Conservation (phyloP, 371 early-diverging fungal genomes). For the Mortierella sp. region DNA sequence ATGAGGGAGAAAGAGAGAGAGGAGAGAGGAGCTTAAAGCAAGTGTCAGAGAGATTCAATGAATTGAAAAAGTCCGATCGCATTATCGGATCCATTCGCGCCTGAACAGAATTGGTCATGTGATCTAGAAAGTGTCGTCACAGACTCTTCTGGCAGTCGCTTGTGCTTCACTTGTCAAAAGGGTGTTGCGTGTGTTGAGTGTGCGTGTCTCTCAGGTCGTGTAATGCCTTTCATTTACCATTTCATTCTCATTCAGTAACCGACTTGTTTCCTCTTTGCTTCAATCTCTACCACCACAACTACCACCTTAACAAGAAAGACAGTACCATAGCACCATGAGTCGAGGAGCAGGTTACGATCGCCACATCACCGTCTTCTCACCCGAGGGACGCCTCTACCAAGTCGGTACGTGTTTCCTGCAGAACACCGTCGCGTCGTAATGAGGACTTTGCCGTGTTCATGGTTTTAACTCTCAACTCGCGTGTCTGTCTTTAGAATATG, state of each 20-base stretch:
- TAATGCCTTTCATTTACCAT: background rate
- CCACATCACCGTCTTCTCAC: conserved; percentile 98
- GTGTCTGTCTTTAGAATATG: conserved; percentile 84
- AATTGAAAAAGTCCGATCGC: background rate
- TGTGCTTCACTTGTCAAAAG: background rate
- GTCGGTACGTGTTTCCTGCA: conserved; percentile 77
- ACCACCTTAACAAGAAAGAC: conserved; percentile 6
- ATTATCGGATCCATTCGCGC: conserved; percentile 3
- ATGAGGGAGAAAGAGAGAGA: conserved; percentile 11
- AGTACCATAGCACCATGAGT: conserved; percentile 42
- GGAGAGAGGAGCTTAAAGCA: background rate
- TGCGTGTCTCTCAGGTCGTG: conserved; percentile 1
- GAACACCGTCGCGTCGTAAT: background rate
- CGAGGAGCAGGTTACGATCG: conserved; percentile 94
- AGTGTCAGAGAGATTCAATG: too few species aligned
- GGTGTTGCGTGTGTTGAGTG: conserved; percentile 8
- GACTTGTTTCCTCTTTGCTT: conserved; percentile 3
- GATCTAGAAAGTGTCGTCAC: background rate
- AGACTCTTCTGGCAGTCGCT: background rate
- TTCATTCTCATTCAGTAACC: background rate
- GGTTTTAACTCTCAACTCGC: background rate
- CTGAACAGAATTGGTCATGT: background rate
- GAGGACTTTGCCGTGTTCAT: background rate
- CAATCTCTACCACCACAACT: background rate
- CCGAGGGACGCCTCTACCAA: conserved; percentile 99